These are phyloP conservation scores for Yamadazyma oceani DNA, from an alignment of 1,139 yeast genomes.

Conservation along the genomic window DNA sequence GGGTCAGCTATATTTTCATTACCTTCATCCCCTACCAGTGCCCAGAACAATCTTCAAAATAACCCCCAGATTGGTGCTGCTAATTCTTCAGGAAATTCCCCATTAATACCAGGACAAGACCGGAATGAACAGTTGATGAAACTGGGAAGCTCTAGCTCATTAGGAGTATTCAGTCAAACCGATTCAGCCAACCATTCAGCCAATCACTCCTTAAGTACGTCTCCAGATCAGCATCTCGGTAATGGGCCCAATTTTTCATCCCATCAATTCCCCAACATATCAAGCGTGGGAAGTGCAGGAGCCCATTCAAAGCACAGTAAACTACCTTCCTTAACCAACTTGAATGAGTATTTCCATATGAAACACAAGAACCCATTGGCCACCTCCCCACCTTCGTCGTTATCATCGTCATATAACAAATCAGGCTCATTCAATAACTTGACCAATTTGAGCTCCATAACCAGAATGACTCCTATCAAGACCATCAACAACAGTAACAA, in stretches of 20 bases:
- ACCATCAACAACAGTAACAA: constrained; percentile 11
- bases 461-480: constrained; percentile 43
- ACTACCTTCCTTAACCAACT: constrained; percentile 28
- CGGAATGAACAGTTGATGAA: constrained; percentile 6
- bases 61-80: constrained; percentile 1
- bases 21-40: constrained; percentile 27
- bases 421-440: constrained; percentile 12
- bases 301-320: constrained; percentile 5
- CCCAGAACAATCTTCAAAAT: constrained; percentile 8
- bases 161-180: constrained; percentile 22
- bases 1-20: constrained; percentile 27
- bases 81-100: constrained; percentile 13
- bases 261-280: neutral
- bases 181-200: constrained; percentile 23
- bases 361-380: constrained; percentile 15
- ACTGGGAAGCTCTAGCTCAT: constrained; percentile 19
- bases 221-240: constrained; percentile 27
- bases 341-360: constrained; percentile 33
- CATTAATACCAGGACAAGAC: constrained; percentile 8
- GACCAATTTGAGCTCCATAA: constrained; percentile 26
- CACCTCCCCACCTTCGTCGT: constrained; percentile 6
- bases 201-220: constrained; percentile 32
- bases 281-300: neutral
- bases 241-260: neutral
- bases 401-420: constrained; percentile 8